Conservation (phyloP, 2,329 filamentous ascomycete species). For the Verruconis gallopava region DNA sequence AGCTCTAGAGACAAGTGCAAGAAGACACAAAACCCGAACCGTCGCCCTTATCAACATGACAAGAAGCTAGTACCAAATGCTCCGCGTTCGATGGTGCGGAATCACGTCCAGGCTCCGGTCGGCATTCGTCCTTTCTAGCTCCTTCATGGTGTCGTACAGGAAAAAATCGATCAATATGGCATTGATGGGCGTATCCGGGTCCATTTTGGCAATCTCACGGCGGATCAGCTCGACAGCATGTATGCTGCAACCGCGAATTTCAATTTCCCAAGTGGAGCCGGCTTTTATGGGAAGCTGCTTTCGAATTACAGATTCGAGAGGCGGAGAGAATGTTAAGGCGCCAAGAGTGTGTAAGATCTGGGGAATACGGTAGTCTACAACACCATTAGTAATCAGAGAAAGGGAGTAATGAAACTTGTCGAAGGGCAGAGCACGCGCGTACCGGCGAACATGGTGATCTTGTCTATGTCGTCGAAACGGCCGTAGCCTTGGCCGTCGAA, state of each 20-base stretch:
- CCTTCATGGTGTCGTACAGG: constrained; percentile 88
- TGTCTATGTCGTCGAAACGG: constrained; percentile 77
- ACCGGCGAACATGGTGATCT: constrained; percentile 92
- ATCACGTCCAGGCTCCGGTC: constrained; percentile 39
- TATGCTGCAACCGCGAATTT: constrained; percentile 84
- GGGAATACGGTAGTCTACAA: constrained; percentile 76
- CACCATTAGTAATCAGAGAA: no score
- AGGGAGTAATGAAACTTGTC: no score
- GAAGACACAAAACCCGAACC: no score
- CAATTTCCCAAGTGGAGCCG: constrained; percentile 69
- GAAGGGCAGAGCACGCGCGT: constrained; percentile 12
- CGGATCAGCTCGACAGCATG: constrained; percentile 89
- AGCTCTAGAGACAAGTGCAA: no score
- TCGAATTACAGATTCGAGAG: constrained; percentile 58
- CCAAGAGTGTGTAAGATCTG: constrained; percentile 80
- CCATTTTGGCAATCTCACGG: constrained; percentile 59
- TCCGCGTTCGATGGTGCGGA: constrained; percentile 79
- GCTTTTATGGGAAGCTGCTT: constrained; percentile 51
- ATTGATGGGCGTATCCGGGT: constrained; percentile 62
- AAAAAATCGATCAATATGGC: constrained; percentile 96
- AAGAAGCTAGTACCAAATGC: constrained; percentile 96
- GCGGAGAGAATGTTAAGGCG: constrained; percentile 73
- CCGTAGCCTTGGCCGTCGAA: constrained; percentile 74
- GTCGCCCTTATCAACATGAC: no score
- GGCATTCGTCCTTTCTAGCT: constrained; percentile 48